phyloP scores from a whole-genome alignment of 2,329 filamentous ascomycete species.

The Trichophyton schoenleinii region DNA sequence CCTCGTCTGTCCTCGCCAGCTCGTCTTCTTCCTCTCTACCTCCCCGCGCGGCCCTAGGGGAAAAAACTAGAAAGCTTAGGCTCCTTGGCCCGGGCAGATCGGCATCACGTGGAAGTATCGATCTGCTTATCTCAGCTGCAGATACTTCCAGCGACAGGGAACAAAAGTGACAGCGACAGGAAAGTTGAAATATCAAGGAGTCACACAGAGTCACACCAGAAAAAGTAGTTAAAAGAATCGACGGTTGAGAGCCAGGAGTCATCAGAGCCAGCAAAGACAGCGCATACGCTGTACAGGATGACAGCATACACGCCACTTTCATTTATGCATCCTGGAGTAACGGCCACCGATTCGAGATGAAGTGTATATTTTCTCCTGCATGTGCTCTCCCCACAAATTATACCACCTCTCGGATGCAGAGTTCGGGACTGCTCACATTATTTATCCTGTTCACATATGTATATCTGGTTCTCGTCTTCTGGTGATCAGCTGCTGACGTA shows the following conservation, averaged over 20 bases:
- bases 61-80: conserved; percentile 1
- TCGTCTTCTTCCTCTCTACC: background rate
- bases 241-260: too few species aligned
- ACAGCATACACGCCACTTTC: background rate
- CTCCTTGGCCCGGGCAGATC: background rate
- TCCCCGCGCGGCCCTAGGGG: background rate
- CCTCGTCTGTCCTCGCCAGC: background rate
- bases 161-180: too few species aligned
- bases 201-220: too few species aligned
- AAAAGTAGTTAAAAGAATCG: too few species aligned
- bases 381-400: background rate
- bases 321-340: background rate
- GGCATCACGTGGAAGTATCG: background rate
- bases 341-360: background rate
- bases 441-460: background rate
- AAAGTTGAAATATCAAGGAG: too few species aligned
- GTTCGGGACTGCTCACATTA: background rate
- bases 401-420: background rate
- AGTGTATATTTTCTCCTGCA: background rate
- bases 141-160: background rate
- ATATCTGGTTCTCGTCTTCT: background rate
- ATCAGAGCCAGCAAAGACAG: background rate
- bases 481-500: background rate
- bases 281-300: background rate
- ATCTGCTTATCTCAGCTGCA: background rate